Evolutionary conservation across 805 yeast genomes (phyloP), one percentile per base, ranked within the genome.

Genomic region (Allodekkera sacchari): DNA sequence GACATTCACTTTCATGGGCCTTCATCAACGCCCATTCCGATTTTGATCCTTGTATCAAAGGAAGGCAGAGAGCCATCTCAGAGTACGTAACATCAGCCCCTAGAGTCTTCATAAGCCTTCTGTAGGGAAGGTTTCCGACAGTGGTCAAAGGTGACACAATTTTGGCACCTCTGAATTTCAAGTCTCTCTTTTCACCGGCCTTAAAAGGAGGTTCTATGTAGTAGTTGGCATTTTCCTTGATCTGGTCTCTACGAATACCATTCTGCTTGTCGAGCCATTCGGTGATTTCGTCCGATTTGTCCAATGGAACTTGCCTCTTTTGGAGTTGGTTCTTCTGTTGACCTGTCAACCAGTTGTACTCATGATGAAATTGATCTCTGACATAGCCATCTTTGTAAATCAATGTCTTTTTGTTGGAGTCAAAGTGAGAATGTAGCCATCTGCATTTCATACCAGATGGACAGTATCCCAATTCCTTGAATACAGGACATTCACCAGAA

Each of bases 21-120:
- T 88, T 83, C 14, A 95, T 85, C 28, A 92, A 64, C 0, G 99
- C 99, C 99, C 99, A 92, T 56, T 92, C 99, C 3, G 94, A 74
- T 52, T 85, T 85, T 12, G 80, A 71, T 18, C 96, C 98, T 53
- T 84, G 95, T 17, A 92, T 61, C 32, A 92, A 61, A 1, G 97
- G 96, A 31, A 83, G 61, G 2, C 83, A 63, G 22, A 92, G 64
- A 0, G 97, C 96, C 98, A 92, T 92, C 60, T 92, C 99, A 24
- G 88, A 72, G 53, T 83, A 92, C 0, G 98, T 92, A 12, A 87
- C 70, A 47, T 92, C 96, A 9, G 95, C 95, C 12, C 96, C 96
- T 21, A 85, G 57, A 1, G 79, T 68, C 48, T 78, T 81, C 96
- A 92, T 88, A 38, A 92, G 66, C 45, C 97, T 71, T 56, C 99